Evolutionary conservation across 2,329 filamentous ascomycete species (phyloP).

Genomic region (Lizonia empirigonia): DNA sequence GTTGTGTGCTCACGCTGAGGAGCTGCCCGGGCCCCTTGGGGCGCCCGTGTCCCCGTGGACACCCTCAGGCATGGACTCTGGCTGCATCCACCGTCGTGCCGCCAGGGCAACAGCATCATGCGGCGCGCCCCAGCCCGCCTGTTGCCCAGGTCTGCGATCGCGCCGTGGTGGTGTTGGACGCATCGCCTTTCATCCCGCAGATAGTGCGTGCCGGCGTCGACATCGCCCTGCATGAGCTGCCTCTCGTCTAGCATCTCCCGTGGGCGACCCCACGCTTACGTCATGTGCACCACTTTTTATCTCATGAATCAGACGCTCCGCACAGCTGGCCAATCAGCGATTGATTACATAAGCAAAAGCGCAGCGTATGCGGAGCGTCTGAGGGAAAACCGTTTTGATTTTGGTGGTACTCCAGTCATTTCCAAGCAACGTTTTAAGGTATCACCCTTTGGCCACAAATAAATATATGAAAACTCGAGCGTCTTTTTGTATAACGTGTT

Average conservation of each 20-base stretch:
- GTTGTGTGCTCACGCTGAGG: background rate
- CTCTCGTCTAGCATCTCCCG: background rate
- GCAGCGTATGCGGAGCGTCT: too few relatives aligned
- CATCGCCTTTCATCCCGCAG: conserved; percentile 11
- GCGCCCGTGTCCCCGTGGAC: conserved; percentile 10
- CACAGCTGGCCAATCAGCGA: too few relatives aligned
- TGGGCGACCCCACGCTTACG: conserved; percentile 13
- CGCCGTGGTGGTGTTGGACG: conserved; percentile 8
- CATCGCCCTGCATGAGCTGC: conserved; percentile 24
- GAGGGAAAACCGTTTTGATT: too few relatives aligned
- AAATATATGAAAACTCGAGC: too few relatives aligned
- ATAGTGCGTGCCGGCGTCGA: conserved; percentile 14
- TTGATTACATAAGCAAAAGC: too few relatives aligned
- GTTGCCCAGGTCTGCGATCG: background rate
- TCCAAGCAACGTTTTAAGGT: too few relatives aligned
- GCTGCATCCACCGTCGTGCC: conserved; percentile 1
- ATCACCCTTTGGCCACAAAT: too few relatives aligned
- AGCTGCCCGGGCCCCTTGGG: too few relatives aligned
- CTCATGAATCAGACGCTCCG: too few relatives aligned
- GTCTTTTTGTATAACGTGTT: too few relatives aligned
- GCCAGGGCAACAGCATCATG: conserved; percentile 12
- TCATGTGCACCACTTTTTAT: too few relatives aligned
- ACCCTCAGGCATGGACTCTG: conserved; percentile 10
- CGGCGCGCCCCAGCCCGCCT: background rate
- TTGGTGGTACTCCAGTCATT: too few relatives aligned